A percentile compares a stretch with the other conserved stretches of the same genome.
These are phyloP conservation scores for Paramecium biaurelia DNA, from an alignment of 73 alveolate species.

Conservation along the genomic window DNA sequence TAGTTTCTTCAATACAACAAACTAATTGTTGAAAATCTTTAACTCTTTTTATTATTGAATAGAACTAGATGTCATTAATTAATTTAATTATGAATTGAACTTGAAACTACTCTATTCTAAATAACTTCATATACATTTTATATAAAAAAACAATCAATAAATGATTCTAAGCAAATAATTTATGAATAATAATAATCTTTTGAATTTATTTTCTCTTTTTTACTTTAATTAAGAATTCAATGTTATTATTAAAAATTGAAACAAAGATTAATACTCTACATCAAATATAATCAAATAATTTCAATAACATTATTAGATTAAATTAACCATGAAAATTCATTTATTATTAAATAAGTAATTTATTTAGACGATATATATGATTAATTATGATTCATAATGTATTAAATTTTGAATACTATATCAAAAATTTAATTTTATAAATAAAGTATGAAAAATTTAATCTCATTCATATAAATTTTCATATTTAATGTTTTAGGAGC, in stretches of 20 bases:
- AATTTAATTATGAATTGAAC: not conserved
- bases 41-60: conserved; percentile 8
- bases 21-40: conserved; percentile 58
- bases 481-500: not conserved
- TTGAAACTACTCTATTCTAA: not conserved
- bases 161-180: not conserved
- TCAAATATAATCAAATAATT: not conserved
- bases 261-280: too few species aligned
- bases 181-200: too few species aligned
- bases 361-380: too few species aligned
- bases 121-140: not conserved
- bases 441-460: not conserved
- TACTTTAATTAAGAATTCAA: too few species aligned
- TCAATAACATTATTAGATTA: not conserved
- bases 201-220: too few species aligned
- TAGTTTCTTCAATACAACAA: conserved; percentile 64
- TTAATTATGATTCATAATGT: too few species aligned
- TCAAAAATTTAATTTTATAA: not conserved
- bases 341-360: not conserved
- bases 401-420: not conserved
- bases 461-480: not conserved
- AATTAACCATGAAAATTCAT: not conserved
- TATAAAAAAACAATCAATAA: not conserved
- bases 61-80: not conserved
- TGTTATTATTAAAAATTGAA: too few species aligned